Evolutionary conservation across 305 asterid genomes (phyloP).

Genomic region (Fraxinus platypoda): DNA sequence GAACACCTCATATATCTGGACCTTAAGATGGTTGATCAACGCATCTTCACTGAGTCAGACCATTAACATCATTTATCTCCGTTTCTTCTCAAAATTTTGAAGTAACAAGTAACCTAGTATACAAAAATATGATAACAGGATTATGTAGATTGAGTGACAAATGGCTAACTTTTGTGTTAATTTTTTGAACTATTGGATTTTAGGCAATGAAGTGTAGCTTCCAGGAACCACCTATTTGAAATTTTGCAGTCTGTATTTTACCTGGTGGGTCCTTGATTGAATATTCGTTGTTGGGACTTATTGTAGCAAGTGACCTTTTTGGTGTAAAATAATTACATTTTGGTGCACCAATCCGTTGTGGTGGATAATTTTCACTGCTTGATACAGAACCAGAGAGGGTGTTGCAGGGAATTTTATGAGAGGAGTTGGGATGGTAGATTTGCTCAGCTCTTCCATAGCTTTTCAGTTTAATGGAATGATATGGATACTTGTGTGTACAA

Average conservation of each 20-base stretch:
- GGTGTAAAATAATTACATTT: not conserved
- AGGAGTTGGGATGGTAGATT: not conserved
- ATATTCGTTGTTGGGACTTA: not conserved
- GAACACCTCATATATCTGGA: not conserved
- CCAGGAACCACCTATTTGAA: not conserved
- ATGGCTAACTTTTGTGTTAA: not conserved
- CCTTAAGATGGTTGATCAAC: not conserved
- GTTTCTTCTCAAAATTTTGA: not conserved
- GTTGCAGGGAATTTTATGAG: not conserved
- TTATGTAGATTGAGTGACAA: not conserved
- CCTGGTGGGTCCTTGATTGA: not conserved
- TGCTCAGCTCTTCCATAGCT: not conserved
- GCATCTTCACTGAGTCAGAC: not conserved
- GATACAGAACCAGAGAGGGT: not conserved
- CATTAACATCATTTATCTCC: not conserved
- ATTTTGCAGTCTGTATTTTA: not conserved
- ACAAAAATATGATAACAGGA: not conserved
- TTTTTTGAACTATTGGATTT: not conserved
- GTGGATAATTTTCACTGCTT: not conserved
- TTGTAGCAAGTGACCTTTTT: not conserved
- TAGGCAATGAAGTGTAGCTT: not conserved
- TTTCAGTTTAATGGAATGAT: not conserved
- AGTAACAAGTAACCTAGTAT: not conserved
- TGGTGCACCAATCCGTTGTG: not conserved
- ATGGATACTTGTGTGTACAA: not conserved